Conservation (phyloP, 2,329 filamentous ascomycete species). For the Fusarium tricinctum region DNA sequence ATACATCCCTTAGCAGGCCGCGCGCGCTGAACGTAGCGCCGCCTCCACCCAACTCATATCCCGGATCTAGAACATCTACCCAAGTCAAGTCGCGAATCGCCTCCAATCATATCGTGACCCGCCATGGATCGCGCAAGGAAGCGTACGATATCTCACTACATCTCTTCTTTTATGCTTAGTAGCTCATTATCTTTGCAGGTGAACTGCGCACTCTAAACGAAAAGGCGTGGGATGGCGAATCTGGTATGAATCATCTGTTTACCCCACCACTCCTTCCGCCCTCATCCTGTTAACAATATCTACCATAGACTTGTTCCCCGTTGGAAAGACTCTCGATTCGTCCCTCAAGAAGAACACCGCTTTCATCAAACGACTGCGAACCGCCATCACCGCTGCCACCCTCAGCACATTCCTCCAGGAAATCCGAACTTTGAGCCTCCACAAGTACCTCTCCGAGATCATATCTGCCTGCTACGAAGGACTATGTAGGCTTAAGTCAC, state of each 20-base stretch:
- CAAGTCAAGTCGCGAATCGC: conserved; percentile 48
- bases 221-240: conserved; percentile 89
- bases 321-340: conserved; percentile 87
- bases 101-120: conserved; percentile 53
- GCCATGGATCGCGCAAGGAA: conserved; percentile 76
- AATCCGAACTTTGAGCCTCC: conserved; percentile 88
- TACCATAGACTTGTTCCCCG: conserved; percentile 78
- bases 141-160: conserved; percentile 60
- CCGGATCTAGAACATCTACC: conserved; percentile 31
- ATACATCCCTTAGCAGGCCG: conserved; percentile 60
- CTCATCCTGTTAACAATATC: conserved; percentile 36
- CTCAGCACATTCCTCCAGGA: conserved; percentile 89
- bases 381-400: conserved; percentile 84
- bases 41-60: conserved; percentile 42
- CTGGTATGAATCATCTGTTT: conserved; percentile 68
- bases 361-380: conserved; percentile 96
- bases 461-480: conserved; percentile 97
- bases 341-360: conserved; percentile 98
- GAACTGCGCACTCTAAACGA: conserved; percentile 91
- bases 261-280: conserved; percentile 36
- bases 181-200: conserved; percentile 66
- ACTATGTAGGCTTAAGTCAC: conserved; percentile 89
- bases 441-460: conserved; percentile 97
- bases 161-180: background rate
- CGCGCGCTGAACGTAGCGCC: conserved; percentile 64